Base-by-base conservation (phyloP, 2,329 filamentous ascomycete genomes). In the Fusarium dimerum region DNA sequence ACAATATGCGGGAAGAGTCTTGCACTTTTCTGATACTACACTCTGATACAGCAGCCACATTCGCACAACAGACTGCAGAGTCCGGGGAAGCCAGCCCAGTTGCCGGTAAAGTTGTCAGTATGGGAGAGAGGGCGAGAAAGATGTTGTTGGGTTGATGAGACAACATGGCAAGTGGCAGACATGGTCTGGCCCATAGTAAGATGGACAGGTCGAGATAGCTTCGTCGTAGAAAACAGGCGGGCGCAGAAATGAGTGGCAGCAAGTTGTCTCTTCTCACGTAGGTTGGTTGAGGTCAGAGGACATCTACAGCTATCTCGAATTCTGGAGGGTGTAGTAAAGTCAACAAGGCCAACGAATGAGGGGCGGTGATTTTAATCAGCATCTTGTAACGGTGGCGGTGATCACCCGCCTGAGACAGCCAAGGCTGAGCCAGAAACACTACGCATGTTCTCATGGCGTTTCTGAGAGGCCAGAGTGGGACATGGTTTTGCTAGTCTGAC, bases 331-430 rank as follows among this genome's bases (percentile, higher is more conserved):
- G 57, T 58, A 50, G 44, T 54, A 48, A 49, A 47, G 51, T 54
- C 50, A 48, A 40, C 41, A 47, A 43, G 54, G 58, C 15, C 40
- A 40, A 52, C 51, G 56, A 63, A 58, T 63, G 45, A 55, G 51
- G 47, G 54, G 63, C 52, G 47, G 48, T 29, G 48, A 42, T 42
- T 48, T 53, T 45, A 55, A 59, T 56, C 42, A 58, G 51, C 48
- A 54, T 57, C 60, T 58, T 52, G 47, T 58, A 48, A 45, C 50
- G 50, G 55, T 60, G 45, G 55, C 56, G 62, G 49, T 63, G 62
- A 63, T 63, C 62, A 65, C 53, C 60, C 60, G 59, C 55, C 57
- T 65, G 59, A 65, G 62, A 65, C 60, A 65, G 42, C 53, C 58
- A 51, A 62, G 53, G 60, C 49, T 59, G 48, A 47, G 46, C 48